Percentiles rank a stretch among this genome's conserved stretches.
Conservation (phyloP, 2,329 filamentous ascomycete species). For the Colletotrichum nymphaeae region DNA sequence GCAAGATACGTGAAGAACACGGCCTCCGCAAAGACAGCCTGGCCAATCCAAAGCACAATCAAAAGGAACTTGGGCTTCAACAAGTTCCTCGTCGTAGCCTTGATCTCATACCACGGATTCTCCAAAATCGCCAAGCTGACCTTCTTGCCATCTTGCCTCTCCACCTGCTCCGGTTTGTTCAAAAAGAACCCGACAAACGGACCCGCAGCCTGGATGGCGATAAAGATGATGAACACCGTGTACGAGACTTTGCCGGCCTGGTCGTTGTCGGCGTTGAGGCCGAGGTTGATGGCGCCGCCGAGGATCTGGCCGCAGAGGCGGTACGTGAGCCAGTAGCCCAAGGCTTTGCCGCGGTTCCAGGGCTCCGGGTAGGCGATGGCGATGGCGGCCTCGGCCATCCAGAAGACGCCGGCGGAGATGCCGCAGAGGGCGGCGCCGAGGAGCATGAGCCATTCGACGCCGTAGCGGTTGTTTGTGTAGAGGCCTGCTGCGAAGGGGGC, state of each 20-base stretch:
- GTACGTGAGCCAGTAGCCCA: slow-evolving; percentile 75
- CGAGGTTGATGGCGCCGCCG: slow-evolving; percentile 78
- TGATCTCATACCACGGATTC: slow-evolving; percentile 69
- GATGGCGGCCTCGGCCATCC: slow-evolving; percentile 81
- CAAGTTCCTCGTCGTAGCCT: slow-evolving; percentile 68
- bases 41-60: slow-evolving; percentile 74
- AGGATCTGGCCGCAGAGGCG: slow-evolving; percentile 74
- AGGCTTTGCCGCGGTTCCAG: slow-evolving; percentile 71
- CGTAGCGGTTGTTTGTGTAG: slow-evolving; percentile 79
- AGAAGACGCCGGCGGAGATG: slow-evolving; percentile 78
- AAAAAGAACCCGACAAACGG: slow-evolving; percentile 74
- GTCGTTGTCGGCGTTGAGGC: slow-evolving; percentile 68
- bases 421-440: slow-evolving; percentile 77
- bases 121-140: slow-evolving; percentile 70
- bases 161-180: slow-evolving; percentile 69
- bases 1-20: slow-evolving; percentile 78
- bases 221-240: slow-evolving; percentile 76
- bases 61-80: slow-evolving; percentile 71
- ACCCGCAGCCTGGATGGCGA: slow-evolving; percentile 74
- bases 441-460: slow-evolving; percentile 75
- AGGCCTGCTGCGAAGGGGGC: slow-evolving; percentile 78
- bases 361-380: slow-evolving; percentile 79
- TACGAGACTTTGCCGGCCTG: slow-evolving; percentile 75
- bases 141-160: slow-evolving; percentile 72
- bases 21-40: slow-evolving; percentile 77